These are phyloP conservation scores for Conoideocrella luteorostrata DNA, from an alignment of 2,329 filamentous ascomycete species.

Conservation along the genomic window DNA sequence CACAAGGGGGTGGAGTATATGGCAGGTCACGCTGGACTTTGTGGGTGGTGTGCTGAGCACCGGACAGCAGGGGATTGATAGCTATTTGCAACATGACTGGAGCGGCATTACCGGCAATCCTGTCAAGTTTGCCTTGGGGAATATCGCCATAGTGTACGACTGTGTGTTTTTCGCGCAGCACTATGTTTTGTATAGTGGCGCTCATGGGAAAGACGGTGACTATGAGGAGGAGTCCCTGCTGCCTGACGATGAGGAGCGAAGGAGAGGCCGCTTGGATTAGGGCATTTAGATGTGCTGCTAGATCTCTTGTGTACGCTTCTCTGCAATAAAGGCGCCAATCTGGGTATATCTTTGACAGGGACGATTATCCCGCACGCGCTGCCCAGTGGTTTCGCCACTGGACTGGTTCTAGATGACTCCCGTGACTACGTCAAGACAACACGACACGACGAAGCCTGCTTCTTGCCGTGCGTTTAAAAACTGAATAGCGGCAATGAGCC, in stretches of 20 bases:
- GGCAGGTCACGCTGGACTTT: slow-evolving; percentile 77
- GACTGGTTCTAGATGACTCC: too few species aligned
- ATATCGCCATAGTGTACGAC: slow-evolving; percentile 83
- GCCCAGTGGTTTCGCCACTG: too few species aligned
- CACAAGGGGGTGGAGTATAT: slow-evolving; percentile 82
- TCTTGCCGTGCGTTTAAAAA: too few species aligned
- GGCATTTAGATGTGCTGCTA: neutral
- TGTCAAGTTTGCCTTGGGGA: slow-evolving; percentile 80
- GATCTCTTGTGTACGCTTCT: too few species aligned
- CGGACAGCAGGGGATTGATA: slow-evolving; percentile 76
- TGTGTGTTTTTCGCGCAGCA: slow-evolving; percentile 82
- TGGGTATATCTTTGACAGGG: too few species aligned
- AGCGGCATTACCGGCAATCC: slow-evolving; percentile 86
- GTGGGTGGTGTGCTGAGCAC: slow-evolving; percentile 76
- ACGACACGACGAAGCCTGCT: too few species aligned
- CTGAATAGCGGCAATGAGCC: too few species aligned
- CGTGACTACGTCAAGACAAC: too few species aligned
- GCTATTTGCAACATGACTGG: slow-evolving; percentile 80
- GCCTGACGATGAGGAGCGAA: slow-evolving; percentile 10
- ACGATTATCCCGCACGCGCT: too few species aligned
- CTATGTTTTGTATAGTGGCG: slow-evolving; percentile 63
- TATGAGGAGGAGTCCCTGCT: slow-evolving; percentile 21
- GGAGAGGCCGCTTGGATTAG: neutral
- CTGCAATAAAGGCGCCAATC: neutral
- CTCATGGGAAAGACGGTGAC: slow-evolving; percentile 3